phyloP scores from a whole-genome alignment of 2,329 filamentous ascomycete species.

The Clonostachys sp. region DNA sequence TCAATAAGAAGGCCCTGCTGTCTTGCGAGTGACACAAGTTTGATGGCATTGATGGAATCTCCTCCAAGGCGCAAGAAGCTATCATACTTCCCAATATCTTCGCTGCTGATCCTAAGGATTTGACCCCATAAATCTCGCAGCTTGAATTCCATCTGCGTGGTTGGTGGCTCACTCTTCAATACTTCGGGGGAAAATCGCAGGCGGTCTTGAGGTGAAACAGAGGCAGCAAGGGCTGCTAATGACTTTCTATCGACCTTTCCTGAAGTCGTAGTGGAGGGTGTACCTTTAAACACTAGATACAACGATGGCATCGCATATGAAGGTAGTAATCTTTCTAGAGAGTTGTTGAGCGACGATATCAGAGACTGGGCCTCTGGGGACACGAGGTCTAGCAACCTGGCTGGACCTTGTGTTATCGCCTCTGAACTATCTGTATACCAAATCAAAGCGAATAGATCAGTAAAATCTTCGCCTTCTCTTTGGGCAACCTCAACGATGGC shows the following conservation, averaged over 20 bases:
- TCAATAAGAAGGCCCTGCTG: neutral
- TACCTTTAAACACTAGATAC: conserved; percentile 4
- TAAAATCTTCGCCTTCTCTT: neutral
- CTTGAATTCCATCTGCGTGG: conserved; percentile 4
- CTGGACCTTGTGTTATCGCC: neutral
- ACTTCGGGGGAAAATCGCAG: neutral
- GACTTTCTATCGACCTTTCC: conserved; percentile 9
- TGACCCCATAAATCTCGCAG: conserved; percentile 5
- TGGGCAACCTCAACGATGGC: neutral
- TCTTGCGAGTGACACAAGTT: conserved; percentile 1
- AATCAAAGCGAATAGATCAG: neutral
- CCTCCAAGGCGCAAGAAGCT: conserved; percentile 8
- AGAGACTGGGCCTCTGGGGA: neutral
- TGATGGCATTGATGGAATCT: conserved; percentile 9
- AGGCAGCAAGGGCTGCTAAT: conserved; percentile 14
- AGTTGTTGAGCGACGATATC: neutral
- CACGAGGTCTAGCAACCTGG: neutral
- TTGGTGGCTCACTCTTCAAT: neutral
- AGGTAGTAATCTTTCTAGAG: neutral
- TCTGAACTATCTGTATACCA: neutral
- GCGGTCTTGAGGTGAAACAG: neutral
- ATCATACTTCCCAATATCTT: conserved; percentile 3
- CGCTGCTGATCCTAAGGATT: neutral
- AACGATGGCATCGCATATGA: conserved; percentile 8
- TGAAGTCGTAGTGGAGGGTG: conserved; percentile 11